Evolutionary conservation across 192 early-diverging fungal genomes (phyloP).

Genomic region (Backusella australiensis): DNA sequence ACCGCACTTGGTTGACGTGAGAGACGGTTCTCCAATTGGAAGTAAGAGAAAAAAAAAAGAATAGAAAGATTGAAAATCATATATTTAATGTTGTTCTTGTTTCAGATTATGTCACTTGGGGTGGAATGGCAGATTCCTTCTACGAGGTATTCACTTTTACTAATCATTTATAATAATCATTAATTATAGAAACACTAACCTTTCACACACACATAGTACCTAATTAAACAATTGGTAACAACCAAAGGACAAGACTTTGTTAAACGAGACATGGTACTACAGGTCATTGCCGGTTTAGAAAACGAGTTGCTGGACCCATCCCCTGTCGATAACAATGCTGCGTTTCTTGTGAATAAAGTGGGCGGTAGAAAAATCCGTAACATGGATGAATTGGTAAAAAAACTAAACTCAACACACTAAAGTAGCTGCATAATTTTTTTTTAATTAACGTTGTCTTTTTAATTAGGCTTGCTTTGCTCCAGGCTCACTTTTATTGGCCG

Average conservation of each 20-base stretch:
- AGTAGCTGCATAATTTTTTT: neutral
- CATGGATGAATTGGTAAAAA: conserved; percentile 27
- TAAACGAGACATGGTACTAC: conserved; percentile 37
- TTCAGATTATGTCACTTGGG: conserved; percentile 38
- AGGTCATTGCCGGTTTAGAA: conserved; percentile 18
- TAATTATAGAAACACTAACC: neutral
- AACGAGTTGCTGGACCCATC: conserved; percentile 22
- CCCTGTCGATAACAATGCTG: neutral
- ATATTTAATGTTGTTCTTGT: neutral
- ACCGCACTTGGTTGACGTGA: conserved; percentile 52
- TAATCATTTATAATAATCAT: neutral
- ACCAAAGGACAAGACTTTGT: conserved; percentile 32
- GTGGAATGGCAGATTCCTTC: conserved; percentile 54
- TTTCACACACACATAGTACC: conserved; percentile 35
- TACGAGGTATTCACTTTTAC: conserved; percentile 48
- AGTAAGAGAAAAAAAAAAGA: conserved; percentile 14
- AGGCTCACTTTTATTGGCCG: conserved; percentile 46
- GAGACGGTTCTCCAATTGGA: conserved; percentile 18
- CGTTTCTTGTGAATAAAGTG: conserved; percentile 14
- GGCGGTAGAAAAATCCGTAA: neutral
- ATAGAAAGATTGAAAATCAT: neutral
- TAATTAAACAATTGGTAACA: conserved; percentile 55
- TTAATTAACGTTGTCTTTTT: neutral
- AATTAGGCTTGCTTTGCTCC: conserved; percentile 54
- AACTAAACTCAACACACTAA: neutral